These are phyloP conservation scores for Phaeotremella fagi DNA, from an alignment of 768 basidiomycete species.

Conservation along the genomic window DNA sequence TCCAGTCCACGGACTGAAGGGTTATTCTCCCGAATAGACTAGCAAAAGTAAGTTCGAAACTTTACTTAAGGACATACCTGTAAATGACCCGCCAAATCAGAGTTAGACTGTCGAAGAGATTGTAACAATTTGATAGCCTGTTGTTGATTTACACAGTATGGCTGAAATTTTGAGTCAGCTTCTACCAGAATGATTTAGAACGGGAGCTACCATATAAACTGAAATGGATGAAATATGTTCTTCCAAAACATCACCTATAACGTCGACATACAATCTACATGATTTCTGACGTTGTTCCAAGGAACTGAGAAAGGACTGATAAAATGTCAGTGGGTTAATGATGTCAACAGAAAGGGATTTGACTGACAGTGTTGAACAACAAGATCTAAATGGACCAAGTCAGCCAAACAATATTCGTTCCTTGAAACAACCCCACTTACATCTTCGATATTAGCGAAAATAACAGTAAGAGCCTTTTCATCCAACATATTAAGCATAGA, in stretches of 20 bases:
- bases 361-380: constrained; percentile 72
- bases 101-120: constrained; percentile 64
- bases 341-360: neutral
- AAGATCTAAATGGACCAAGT: constrained; percentile 53
- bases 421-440: constrained; percentile 2
- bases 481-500: constrained; percentile 68
- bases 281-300: constrained; percentile 88
- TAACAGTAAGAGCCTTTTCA: constrained; percentile 67
- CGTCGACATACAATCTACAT: constrained; percentile 84
- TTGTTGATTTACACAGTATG: constrained; percentile 85
- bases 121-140: constrained; percentile 72
- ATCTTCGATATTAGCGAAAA: constrained; percentile 93
- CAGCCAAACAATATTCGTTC: neutral
- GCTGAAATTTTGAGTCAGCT: constrained; percentile 50
- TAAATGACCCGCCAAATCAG: constrained; percentile 61
- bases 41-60: neutral
- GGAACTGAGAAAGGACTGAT: constrained; percentile 69
- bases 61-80: constrained; percentile 53
- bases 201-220: constrained; percentile 65
- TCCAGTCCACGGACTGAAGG: constrained; percentile 75
- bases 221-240: constrained; percentile 70
- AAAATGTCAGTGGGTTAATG: neutral
- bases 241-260: constrained; percentile 76
- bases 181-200: neutral
- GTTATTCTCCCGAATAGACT: constrained; percentile 69